Evolutionary conservation across 1,284 basidiomycete species (phyloP), one percentile per base, ranked within the genome.

Genomic region (Ustilago bromivora): DNA sequence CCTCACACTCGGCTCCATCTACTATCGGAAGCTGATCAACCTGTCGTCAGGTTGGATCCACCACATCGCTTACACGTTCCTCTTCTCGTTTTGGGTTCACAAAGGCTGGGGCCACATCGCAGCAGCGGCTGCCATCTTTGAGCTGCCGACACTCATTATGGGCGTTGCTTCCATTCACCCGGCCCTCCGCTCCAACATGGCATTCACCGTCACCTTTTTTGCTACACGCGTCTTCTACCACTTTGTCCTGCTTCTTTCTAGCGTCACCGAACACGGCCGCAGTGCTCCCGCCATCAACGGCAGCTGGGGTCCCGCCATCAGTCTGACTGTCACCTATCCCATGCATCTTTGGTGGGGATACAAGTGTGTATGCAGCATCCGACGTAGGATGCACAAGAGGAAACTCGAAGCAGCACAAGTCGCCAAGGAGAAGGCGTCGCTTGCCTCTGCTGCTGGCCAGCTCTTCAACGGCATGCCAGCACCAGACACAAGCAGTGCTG

Each of bases 321-420:
- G 73, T 58, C 55, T 78, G 3, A 41, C 73, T 1, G 67, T 66
- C 9, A 81, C 84, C n/a, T 81, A 82, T 34, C 84, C 84, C 2
- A 86, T 86, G 84, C 84, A 86, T 57, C 57, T 83, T 4, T 82
- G 81, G 64, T 86, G 84, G 84, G 82, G 82, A 5, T 84, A 82
- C 79, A 86, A 86, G 71, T 81, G 80, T 58, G 74, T 85, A 41
- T 76, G 78, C 57, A 79, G 80, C 35, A 71, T 85, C 11, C 76
- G 76, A 15, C 73, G 82, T 10, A 70, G 84, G n/a, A 82, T 83
- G 80, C 53, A 64, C 61, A 85, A 83, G 76, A 76, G 80, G 35
- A 77, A 69, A 57, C 66, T 78, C 34, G 82, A 79, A 49, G 76
- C 74, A 10, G 73, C 66, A 6, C 67, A 77, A 57, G 71, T 79